Evolutionary conservation across 1,284 basidiomycete species (phyloP).

Genomic region (Exobasidium rhododendri): DNA sequence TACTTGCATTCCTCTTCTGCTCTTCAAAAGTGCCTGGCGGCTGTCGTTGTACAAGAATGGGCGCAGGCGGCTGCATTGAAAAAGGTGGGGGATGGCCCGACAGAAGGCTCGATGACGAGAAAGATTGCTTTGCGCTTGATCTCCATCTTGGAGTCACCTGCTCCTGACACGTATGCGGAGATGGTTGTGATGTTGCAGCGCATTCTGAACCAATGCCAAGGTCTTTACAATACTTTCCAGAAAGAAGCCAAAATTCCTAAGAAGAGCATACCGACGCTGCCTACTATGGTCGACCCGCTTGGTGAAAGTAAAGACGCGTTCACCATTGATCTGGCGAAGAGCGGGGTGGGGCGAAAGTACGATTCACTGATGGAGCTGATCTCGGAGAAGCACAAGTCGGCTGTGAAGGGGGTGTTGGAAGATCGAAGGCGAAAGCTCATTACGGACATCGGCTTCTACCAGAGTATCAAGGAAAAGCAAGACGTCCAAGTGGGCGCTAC

Average conservation of each 20-base stretch:
- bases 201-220: conserved; percentile 75
- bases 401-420: conserved; percentile 66
- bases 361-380: conserved; percentile 60
- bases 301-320: conserved; percentile 66
- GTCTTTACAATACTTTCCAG: conserved; percentile 74
- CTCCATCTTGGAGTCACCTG: conserved; percentile 69
- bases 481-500: conserved; percentile 84
- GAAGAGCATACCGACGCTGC: conserved; percentile 74
- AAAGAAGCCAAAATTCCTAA: conserved; percentile 80
- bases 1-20: conserved; percentile 85
- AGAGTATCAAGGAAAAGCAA: conserved; percentile 77
- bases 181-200: conserved; percentile 78
- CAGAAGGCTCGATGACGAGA: conserved; percentile 21
- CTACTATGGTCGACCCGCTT: conserved; percentile 71
- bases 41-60: conserved; percentile 90
- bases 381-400: conserved; percentile 68
- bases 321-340: conserved; percentile 74
- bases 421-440: conserved; percentile 74
- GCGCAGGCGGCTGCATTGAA: conserved; percentile 56
- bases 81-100: background rate
- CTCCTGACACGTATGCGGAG: conserved; percentile 80
- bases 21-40: conserved; percentile 80
- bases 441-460: conserved; percentile 75
- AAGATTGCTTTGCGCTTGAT: conserved; percentile 66
- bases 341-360: conserved; percentile 70